These are phyloP conservation scores for Akanthomyces uredinophilus DNA, from an alignment of 2,329 filamentous ascomycete species.

Conservation along the genomic window DNA sequence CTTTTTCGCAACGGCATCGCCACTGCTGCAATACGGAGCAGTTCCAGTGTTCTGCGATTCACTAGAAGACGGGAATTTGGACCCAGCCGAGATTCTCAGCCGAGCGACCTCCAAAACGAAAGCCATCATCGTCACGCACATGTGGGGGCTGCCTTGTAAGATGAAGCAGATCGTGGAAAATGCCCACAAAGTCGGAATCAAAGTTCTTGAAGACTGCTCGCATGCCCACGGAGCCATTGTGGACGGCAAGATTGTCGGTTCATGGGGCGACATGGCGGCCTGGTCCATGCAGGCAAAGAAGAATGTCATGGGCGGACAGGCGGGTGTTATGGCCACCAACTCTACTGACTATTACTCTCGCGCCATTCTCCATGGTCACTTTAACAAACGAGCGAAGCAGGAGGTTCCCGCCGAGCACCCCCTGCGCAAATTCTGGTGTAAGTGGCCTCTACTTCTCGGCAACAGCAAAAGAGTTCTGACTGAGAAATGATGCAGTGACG, in stretches of 20 bases:
- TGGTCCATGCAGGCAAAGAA: constrained; percentile 13
- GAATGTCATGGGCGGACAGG: constrained; percentile 9
- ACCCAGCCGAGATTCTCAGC: constrained; percentile 6
- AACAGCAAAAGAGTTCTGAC: not conserved
- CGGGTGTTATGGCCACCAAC: constrained; percentile 5
- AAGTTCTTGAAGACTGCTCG: constrained; percentile 14
- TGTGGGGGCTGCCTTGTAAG: constrained; percentile 14
- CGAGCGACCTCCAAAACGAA: not conserved
- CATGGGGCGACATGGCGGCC: constrained; percentile 10
- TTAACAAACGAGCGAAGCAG: constrained; percentile 11
- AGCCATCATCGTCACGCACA: constrained; percentile 15
- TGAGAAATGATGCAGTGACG: not conserved
- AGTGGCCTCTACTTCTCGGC: not conserved
- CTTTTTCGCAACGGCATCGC: constrained; percentile 7
- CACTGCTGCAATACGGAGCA: constrained; percentile 8
- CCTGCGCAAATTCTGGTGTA: constrained; percentile 7
- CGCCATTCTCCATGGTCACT: constrained; percentile 7
- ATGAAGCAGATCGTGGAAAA: constrained; percentile 7
- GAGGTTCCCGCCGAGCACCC: constrained; percentile 3
- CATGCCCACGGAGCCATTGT: constrained; percentile 9
- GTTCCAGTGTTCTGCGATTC: not conserved
- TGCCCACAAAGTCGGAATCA: not conserved
- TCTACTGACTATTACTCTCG: constrained; percentile 10
- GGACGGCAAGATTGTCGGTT: constrained; percentile 6
- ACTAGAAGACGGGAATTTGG: not conserved